These are phyloP conservation scores for Podila clonocystis DNA, from an alignment of 192 early-diverging fungal genomes.

Conservation along the genomic window DNA sequence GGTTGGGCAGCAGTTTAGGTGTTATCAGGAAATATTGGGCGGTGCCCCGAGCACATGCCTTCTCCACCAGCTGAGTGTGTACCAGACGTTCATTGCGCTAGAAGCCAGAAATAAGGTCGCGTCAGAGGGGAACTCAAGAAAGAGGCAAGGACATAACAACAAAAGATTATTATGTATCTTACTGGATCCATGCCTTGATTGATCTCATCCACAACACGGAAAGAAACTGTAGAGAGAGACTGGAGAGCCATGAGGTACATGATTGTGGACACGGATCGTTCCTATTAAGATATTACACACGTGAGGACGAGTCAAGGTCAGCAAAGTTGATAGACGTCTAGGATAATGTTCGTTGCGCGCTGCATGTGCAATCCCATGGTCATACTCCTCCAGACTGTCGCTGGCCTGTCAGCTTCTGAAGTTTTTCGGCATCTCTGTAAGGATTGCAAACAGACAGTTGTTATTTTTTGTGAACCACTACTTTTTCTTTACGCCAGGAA, in stretches of 20 bases:
- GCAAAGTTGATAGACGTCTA: too few relatives aligned
- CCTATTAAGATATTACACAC: conserved; percentile 51
- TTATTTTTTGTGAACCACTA: too few relatives aligned
- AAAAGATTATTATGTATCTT: neutral
- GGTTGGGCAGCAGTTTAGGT: conserved; percentile 95
- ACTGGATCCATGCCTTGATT: conserved; percentile 99
- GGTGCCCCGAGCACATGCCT: conserved; percentile 74
- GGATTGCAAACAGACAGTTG: neutral
- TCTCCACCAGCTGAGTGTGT: conserved; percentile 90
- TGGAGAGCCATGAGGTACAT: conserved; percentile 96
- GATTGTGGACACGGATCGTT: conserved; percentile 96
- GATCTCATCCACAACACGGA: conserved; percentile 99
- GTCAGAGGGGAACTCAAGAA: neutral
- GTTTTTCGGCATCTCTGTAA: conserved; percentile 75
- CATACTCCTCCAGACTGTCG: conserved; percentile 94
- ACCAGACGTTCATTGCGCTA: conserved; percentile 92
- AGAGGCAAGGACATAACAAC: neutral
- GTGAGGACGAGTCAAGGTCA: neutral
- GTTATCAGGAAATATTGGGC: conserved; percentile 98
- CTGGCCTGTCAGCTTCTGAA: conserved; percentile 86
- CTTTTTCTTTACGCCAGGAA: neutral
- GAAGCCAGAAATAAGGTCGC: neutral
- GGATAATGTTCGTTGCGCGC: too few relatives aligned
- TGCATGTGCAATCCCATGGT: neutral
- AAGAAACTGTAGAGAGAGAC: conserved; percentile 85